These are phyloP conservation scores for Paralagenidium karlingii DNA, from an alignment of 352 stramenopile genomes.

Conservation along the genomic window DNA sequence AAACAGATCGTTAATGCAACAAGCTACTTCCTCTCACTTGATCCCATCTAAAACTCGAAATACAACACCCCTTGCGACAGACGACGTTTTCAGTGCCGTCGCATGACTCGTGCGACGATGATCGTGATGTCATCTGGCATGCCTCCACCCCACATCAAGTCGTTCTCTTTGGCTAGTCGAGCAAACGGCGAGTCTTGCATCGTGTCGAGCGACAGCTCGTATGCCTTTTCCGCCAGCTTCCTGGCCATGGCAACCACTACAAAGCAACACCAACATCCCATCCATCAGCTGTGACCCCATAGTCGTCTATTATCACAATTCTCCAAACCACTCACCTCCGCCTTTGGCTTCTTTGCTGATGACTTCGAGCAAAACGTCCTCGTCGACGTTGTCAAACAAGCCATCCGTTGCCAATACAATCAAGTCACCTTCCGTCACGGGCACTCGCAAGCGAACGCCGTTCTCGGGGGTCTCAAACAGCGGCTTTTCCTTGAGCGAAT, in stretches of 20 bases:
- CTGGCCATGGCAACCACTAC: slow-evolving; percentile 72
- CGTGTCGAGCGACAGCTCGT: slow-evolving; percentile 87
- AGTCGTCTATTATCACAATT: background rate
- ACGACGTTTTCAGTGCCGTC: too few relatives aligned
- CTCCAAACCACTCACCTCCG: background rate
- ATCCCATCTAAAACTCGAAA: background rate
- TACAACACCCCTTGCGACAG: background rate
- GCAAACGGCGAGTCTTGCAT: slow-evolving; percentile 92
- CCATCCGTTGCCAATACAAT: slow-evolving; percentile 95
- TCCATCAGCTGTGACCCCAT: background rate
- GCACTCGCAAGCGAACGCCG: slow-evolving; percentile 87
- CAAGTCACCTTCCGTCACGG: slow-evolving; percentile 89
- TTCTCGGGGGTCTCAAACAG: slow-evolving; percentile 89
- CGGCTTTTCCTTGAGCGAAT: slow-evolving; percentile 43
- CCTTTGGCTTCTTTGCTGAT: slow-evolving; percentile 34
- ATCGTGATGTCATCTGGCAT: slow-evolving; percentile 87
- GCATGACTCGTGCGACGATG: slow-evolving; percentile 48
- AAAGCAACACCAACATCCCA: background rate
- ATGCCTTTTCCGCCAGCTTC: slow-evolving; percentile 71
- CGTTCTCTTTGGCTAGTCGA: slow-evolving; percentile 95
- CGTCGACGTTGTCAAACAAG: slow-evolving; percentile 95
- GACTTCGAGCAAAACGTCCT: slow-evolving; percentile 64
- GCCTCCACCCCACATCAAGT: slow-evolving; percentile 93
- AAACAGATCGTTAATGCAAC: too few relatives aligned
- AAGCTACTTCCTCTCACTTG: background rate